Percentiles rank a stretch among this genome's conserved stretches.
These are phyloP conservation scores for Apiospora kogelbergensis DNA, from an alignment of 2,329 filamentous ascomycete species.

Conservation along the genomic window DNA sequence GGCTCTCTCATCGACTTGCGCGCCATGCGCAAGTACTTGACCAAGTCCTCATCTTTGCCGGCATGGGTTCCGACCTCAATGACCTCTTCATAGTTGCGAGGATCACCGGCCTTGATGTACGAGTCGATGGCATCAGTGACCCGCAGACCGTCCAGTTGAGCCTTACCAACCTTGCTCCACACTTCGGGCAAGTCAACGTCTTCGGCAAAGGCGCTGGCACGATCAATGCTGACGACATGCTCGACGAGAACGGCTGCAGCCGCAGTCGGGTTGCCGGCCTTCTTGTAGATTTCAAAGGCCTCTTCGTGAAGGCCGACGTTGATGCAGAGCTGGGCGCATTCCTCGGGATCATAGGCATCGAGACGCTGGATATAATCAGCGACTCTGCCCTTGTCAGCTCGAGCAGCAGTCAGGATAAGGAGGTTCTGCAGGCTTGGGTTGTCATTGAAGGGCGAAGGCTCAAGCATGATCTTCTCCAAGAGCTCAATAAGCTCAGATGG, in stretches of 20 bases:
- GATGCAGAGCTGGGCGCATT: slow-evolving; percentile 91
- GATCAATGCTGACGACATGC: slow-evolving; percentile 95
- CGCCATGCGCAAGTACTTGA: slow-evolving; percentile 96
- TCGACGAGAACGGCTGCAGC: slow-evolving; percentile 93
- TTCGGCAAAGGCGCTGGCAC: slow-evolving; percentile 93
- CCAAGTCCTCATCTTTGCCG: slow-evolving; percentile 95
- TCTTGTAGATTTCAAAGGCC: slow-evolving; percentile 98
- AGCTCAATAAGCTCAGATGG: slow-evolving; percentile 95
- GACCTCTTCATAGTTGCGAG: slow-evolving; percentile 91
- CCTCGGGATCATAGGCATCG: slow-evolving; percentile 84
- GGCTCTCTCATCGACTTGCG: slow-evolving; percentile 95
- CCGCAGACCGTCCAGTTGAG: slow-evolving; percentile 92
- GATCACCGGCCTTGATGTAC: slow-evolving; percentile 92
- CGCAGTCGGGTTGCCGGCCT: slow-evolving; percentile 83
- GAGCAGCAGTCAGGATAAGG: slow-evolving; percentile 92
- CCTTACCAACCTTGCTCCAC: slow-evolving; percentile 98
- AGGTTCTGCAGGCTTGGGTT: slow-evolving; percentile 96
- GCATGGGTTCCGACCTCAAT: slow-evolving; percentile 95
- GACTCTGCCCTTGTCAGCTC: slow-evolving; percentile 91
- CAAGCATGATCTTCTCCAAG: slow-evolving; percentile 98
- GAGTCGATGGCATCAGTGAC: slow-evolving; percentile 92
- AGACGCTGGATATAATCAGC: slow-evolving; percentile 96
- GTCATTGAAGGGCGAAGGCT: slow-evolving; percentile 98
- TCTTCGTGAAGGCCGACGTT: slow-evolving; percentile 95
- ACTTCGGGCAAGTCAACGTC: slow-evolving; percentile 92